Percentiles rank a stretch among this genome's conserved stretches.
Conservation (phyloP, 495 filamentous ascomycete genomes). For the Daldinia grandis region DNA sequence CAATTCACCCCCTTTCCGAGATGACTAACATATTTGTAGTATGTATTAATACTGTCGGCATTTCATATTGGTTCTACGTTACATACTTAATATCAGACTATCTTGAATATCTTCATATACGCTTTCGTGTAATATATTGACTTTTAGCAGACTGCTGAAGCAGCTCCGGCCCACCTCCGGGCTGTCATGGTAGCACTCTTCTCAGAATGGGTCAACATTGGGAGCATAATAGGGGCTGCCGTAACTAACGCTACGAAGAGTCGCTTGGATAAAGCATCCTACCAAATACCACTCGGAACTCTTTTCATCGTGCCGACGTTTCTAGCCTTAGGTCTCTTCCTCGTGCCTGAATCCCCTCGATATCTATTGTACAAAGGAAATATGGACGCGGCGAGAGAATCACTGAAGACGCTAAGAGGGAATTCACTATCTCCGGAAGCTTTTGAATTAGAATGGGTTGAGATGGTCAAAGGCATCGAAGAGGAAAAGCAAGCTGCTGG, state of each 20-base stretch:
- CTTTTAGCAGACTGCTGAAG: conserved; percentile 41
- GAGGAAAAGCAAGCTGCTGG: conserved; percentile 47
- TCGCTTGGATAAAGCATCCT: conserved; percentile 47
- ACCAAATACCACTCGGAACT: conserved; percentile 62
- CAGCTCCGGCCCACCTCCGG: conserved; percentile 49
- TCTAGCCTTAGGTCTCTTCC: conserved; percentile 55
- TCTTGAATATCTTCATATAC: background rate
- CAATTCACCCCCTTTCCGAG: background rate
- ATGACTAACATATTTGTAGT: conserved; percentile 20
- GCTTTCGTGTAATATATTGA: conserved; percentile 1
- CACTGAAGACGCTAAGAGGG: conserved; percentile 45
- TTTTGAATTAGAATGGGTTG: conserved; percentile 49
- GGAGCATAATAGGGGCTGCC: conserved; percentile 63
- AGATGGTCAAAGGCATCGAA: conserved; percentile 51
- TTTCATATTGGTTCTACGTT: background rate
- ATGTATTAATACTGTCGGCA: background rate
- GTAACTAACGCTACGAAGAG: conserved; percentile 49
- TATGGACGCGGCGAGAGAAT: conserved; percentile 44
- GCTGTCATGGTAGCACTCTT: conserved; percentile 59
- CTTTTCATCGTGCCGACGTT: conserved; percentile 62
- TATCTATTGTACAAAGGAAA: conserved; percentile 52
- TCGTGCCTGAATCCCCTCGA: conserved; percentile 65
- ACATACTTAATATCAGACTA: background rate
- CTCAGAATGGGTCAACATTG: conserved; percentile 55
- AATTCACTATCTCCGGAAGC: conserved; percentile 42